A percentile compares a stretch with the other conserved stretches of the same genome.
phyloP scores from a whole-genome alignment of 768 basidiomycete species.

The Lactarius akahatsu region DNA sequence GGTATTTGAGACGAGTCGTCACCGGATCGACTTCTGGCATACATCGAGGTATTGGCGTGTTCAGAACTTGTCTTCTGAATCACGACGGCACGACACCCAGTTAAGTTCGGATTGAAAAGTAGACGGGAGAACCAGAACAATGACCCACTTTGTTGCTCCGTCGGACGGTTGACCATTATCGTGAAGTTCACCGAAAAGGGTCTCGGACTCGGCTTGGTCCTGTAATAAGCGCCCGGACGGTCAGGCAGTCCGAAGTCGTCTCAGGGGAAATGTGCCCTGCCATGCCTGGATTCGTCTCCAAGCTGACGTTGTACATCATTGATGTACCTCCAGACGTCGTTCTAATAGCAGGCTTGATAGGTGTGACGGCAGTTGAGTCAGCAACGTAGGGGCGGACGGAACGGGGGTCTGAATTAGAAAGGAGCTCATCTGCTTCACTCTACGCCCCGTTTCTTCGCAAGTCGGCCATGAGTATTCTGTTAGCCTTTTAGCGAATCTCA shows the following conservation, averaged over 20 bases:
- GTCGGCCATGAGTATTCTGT: background rate
- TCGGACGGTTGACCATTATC: background rate
- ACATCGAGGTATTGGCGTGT: background rate
- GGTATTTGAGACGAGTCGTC: background rate
- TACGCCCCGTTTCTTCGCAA: background rate
- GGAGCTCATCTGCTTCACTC: background rate
- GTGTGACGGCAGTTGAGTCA: background rate
- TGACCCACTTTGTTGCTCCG: background rate
- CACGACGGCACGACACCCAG: background rate
- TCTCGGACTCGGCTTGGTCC: background rate
- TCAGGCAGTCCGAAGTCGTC: background rate
- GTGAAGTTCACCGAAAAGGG: background rate
- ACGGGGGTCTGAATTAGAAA: background rate
- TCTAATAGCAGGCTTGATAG: background rate
- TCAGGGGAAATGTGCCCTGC: background rate
- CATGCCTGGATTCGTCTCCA: background rate
- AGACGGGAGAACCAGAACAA: background rate
- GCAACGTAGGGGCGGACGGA: background rate
- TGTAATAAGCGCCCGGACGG: background rate
- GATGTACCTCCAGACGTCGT: background rate
- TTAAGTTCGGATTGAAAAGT: background rate
- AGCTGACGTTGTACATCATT: background rate
- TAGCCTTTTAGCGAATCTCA: background rate
- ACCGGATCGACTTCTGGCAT: background rate
- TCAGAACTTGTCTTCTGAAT: background rate